Evolutionary conservation across 495 filamentous ascomycete genomes (phyloP).

Genomic region (Rostrohypoxylon terebratum): DNA sequence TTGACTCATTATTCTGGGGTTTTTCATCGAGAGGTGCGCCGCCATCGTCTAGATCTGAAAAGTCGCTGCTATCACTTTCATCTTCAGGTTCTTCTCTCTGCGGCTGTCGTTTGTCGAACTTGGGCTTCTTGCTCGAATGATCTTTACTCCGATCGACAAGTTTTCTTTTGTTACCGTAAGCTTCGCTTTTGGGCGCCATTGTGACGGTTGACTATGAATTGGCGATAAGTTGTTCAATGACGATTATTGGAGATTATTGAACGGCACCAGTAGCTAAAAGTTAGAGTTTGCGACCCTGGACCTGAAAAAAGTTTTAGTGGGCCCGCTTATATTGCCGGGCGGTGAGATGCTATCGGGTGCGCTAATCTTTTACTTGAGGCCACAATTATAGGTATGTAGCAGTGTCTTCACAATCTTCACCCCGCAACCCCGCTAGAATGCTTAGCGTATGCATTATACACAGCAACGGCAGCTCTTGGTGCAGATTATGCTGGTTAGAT

Average conservation of each 20-base stretch:
- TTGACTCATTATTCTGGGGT: slow-evolving; percentile 26
- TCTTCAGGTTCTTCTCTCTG: slow-evolving; percentile 38
- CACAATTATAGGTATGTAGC: no score
- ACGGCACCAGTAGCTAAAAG: background rate
- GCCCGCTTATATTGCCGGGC: slow-evolving; percentile 52
- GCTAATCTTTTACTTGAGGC: no score
- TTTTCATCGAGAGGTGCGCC: slow-evolving; percentile 44
- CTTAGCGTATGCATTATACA: background rate
- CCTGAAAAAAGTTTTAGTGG: slow-evolving; percentile 47
- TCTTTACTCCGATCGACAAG: slow-evolving; percentile 52
- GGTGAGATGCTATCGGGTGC: slow-evolving; percentile 52
- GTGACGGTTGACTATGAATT: slow-evolving; percentile 6
- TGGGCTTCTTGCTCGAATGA: slow-evolving; percentile 60
- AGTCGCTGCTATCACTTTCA: slow-evolving; percentile 50
- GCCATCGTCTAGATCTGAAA: slow-evolving; percentile 53
- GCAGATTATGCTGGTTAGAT: slow-evolving; percentile 20
- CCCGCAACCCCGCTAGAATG: slow-evolving; percentile 31
- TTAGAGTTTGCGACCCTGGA: slow-evolving; percentile 14
- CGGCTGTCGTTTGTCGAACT: slow-evolving; percentile 51
- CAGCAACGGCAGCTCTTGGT: background rate
- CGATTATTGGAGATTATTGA: slow-evolving; percentile 12
- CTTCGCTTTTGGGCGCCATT: slow-evolving; percentile 50
- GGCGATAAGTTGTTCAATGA: background rate
- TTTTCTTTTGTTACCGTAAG: slow-evolving; percentile 56
- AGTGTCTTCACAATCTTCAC: slow-evolving; percentile 12